Conservation (phyloP, 345 rosid species). For the Salix exigua region DNA sequence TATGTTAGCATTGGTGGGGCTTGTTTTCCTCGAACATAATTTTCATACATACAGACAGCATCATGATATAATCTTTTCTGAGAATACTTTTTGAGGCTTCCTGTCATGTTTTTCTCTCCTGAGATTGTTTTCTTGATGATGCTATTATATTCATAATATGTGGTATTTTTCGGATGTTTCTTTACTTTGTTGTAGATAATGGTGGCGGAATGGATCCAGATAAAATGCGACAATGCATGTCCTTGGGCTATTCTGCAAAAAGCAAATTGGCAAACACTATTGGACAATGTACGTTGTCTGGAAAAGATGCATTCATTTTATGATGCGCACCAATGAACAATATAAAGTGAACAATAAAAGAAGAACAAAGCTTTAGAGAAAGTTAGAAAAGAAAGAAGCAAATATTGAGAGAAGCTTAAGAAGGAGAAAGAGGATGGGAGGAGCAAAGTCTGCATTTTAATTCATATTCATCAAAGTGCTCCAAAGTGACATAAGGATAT, state of each 20-base stretch:
- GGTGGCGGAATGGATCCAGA: constrained; percentile 99
- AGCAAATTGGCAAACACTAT: constrained; percentile 79
- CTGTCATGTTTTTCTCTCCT: not conserved
- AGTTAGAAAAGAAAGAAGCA: no score
- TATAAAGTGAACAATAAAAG: no score
- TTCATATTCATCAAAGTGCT: no score
- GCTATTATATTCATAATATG: constrained; percentile 8
- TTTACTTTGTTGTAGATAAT: constrained; percentile 51
- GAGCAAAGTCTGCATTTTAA: no score
- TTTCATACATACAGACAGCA: no score
- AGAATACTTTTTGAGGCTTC: not conserved
- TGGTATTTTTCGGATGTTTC: not conserved
- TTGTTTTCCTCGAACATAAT: not conserved
- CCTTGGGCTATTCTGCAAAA: constrained; percentile 88
- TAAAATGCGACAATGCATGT: constrained; percentile 79
- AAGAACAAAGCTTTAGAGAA: no score
- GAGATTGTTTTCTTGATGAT: not conserved
- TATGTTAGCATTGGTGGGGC: not conserved
- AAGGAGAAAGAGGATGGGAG: no score
- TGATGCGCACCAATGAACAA: no score
- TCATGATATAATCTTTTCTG: not conserved
- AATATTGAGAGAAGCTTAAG: no score
- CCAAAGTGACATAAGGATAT: no score
- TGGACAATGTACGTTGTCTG: constrained; percentile 61
- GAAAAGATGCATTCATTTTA: not conserved